Evolutionary conservation across 1,284 basidiomycete species (phyloP).

Genomic region (Erythrobasidium hasegawianum): DNA sequence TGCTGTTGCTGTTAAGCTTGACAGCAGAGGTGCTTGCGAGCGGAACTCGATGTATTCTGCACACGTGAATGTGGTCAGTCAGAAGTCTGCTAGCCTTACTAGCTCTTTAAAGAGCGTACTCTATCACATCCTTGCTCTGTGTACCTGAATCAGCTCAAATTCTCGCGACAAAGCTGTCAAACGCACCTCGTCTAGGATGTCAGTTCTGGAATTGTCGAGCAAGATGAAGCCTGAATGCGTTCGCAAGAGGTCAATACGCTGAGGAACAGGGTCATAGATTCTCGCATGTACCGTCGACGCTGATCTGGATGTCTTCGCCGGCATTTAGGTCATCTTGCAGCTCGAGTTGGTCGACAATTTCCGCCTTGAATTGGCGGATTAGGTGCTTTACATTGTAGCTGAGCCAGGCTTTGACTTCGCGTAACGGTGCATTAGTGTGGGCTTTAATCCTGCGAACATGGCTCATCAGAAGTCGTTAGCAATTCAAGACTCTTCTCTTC

Average conservation of each 20-base stretch:
- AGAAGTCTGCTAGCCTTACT: not conserved
- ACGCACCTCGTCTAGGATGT: slow-evolving; percentile 23
- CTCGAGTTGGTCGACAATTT: slow-evolving; percentile 22
- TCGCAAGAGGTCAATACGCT: not conserved
- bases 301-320: slow-evolving; percentile 6
- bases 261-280: not conserved
- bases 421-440: too few species aligned
- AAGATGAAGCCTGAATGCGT: slow-evolving; percentile 13
- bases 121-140: slow-evolving; percentile 23
- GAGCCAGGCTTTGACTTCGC: slow-evolving; percentile 1
- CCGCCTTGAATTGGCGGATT: not conserved
- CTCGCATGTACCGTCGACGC: slow-evolving; percentile 14
- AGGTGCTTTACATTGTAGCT: slow-evolving; percentile 1
- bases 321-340: not conserved
- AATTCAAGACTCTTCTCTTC: too few species aligned
- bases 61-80: not conserved
- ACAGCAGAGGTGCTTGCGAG: not conserved
- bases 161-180: not conserved
- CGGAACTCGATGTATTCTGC: slow-evolving; percentile 11
- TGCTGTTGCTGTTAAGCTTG: not conserved
- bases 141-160: not conserved
- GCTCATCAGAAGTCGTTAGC: too few species aligned
- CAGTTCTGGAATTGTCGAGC: slow-evolving; percentile 11
- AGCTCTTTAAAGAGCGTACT: slow-evolving; percentile 9
- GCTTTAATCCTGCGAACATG: too few species aligned